phyloP scores from a whole-genome alignment of 805 yeast genomes.

The Zygosaccharomyces kombuchaensis region DNA sequence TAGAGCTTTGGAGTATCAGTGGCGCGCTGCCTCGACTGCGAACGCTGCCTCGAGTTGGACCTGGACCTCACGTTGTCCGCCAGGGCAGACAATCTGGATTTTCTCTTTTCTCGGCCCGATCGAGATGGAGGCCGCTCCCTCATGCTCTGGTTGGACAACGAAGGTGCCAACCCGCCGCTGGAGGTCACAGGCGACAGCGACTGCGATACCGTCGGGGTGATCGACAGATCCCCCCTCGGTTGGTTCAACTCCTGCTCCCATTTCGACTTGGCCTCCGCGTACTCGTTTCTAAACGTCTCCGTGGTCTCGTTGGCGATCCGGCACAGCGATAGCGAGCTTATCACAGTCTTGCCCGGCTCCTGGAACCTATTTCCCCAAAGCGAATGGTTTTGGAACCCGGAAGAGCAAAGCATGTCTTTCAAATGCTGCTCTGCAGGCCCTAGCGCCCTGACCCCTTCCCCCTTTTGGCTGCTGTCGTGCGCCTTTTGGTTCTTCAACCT shows the following conservation, averaged over 20 bases:
- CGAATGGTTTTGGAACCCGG: slow-evolving; percentile 68
- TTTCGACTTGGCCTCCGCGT: slow-evolving; percentile 19
- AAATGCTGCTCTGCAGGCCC: slow-evolving; percentile 94
- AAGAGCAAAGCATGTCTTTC: slow-evolving; percentile 87
- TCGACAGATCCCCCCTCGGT: background rate
- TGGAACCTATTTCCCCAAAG: slow-evolving; percentile 87
- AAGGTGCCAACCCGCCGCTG: slow-evolving; percentile 1
- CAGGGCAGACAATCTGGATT: slow-evolving; percentile 56
- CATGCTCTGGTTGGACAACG: slow-evolving; percentile 6
- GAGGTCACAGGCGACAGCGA: slow-evolving; percentile 8
- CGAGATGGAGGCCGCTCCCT: slow-evolving; percentile 8
- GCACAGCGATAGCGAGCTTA: slow-evolving; percentile 57
- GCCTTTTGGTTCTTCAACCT: slow-evolving; percentile 20
- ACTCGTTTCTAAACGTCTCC: slow-evolving; percentile 28
- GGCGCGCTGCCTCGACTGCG: slow-evolving; percentile 39
- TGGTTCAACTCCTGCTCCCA: slow-evolving; percentile 25
- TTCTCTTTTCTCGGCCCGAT: slow-evolving; percentile 38
- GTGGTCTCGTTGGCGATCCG: slow-evolving; percentile 40
- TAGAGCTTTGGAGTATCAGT: slow-evolving; percentile 26
- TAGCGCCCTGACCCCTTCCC: slow-evolving; percentile 27
- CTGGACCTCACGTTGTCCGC: slow-evolving; percentile 58
- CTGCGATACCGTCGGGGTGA: slow-evolving; percentile 2
- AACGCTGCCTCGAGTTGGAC: slow-evolving; percentile 48
- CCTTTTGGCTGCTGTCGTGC: background rate
- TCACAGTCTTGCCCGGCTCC: slow-evolving; percentile 84